Conservation (phyloP, 2,329 filamentous ascomycete genomes). For the Grosmannia clavigera region DNA sequence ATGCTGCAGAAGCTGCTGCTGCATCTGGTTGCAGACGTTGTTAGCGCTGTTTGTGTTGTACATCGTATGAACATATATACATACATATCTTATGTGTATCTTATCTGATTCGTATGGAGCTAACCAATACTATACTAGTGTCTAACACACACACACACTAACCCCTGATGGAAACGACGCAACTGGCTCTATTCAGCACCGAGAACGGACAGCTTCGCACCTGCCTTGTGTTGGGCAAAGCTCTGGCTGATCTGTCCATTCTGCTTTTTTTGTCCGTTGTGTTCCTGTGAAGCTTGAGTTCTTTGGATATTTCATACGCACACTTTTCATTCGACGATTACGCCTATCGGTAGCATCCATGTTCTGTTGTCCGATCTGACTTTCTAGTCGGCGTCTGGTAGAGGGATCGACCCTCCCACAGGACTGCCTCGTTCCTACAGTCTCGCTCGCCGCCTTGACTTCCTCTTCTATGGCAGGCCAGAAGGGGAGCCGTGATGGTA, state of each 20-base stretch:
- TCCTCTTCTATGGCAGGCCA: slow-evolving; percentile 17
- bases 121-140: not conserved
- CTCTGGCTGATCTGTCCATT: not conserved
- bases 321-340: too few relatives aligned
- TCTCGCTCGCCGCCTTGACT: slow-evolving; percentile 4
- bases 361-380: too few relatives aligned
- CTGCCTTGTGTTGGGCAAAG: not conserved
- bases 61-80: too few relatives aligned
- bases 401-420: too few relatives aligned
- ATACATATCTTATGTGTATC: too few relatives aligned
- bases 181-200: slow-evolving; percentile 1
- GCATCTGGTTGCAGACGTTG: not conserved
- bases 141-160: not conserved
- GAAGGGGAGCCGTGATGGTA: slow-evolving; percentile 18
- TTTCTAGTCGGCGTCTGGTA: too few relatives aligned
- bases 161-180: not conserved
- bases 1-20: not conserved
- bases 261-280: not conserved
- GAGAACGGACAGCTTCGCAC: not conserved
- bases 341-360: too few relatives aligned
- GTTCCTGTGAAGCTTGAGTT: not conserved
- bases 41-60: not conserved
- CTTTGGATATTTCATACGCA: too few relatives aligned
- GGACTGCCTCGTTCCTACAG: not conserved
- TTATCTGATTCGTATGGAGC: too few relatives aligned